phyloP scores from a whole-genome alignment of 768 basidiomycete genomes.

The Tylopilus plumbeoviolaceoides region DNA sequence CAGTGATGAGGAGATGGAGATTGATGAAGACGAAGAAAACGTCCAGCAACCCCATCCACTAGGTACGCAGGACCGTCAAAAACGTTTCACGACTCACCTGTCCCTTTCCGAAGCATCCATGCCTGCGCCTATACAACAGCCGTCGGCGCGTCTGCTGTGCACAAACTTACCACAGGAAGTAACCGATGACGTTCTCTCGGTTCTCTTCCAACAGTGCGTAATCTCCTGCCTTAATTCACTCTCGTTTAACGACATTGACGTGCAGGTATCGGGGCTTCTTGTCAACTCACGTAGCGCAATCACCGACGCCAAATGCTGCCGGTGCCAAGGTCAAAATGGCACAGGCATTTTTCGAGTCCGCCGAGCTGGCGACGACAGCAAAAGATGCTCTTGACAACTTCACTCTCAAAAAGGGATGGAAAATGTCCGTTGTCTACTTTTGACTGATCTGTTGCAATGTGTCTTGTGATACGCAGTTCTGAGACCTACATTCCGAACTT shows the following conservation, averaged over 20 bases:
- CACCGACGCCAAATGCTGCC: conserved; percentile 62
- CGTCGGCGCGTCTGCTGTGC: conserved; percentile 63
- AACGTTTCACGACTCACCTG: conserved; percentile 9
- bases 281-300: conserved; percentile 62
- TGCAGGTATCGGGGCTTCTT: conserved; percentile 81
- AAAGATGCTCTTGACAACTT: conserved; percentile 84
- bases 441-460: conserved; percentile 19
- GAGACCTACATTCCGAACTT: conserved; percentile 30
- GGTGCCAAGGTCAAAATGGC: conserved; percentile 75
- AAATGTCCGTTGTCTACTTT: conserved; percentile 76
- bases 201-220: conserved; percentile 89
- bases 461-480: conserved; percentile 10
- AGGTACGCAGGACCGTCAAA: conserved; percentile 41
- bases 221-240: not conserved
- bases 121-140: conserved; percentile 49
- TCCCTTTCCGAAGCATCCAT: conserved; percentile 32
- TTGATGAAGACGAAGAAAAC: conserved; percentile 81
- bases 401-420: conserved; percentile 80
- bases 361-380: conserved; percentile 71
- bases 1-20: conserved; percentile 88
- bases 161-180: conserved; percentile 90
- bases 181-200: conserved; percentile 78
- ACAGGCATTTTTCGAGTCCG: conserved; percentile 71
- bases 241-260: not conserved
- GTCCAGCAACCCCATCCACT: conserved; percentile 37